Evolutionary conservation across 768 basidiomycete species (phyloP).

Genomic region (Psilocybe tampanensis): DNA sequence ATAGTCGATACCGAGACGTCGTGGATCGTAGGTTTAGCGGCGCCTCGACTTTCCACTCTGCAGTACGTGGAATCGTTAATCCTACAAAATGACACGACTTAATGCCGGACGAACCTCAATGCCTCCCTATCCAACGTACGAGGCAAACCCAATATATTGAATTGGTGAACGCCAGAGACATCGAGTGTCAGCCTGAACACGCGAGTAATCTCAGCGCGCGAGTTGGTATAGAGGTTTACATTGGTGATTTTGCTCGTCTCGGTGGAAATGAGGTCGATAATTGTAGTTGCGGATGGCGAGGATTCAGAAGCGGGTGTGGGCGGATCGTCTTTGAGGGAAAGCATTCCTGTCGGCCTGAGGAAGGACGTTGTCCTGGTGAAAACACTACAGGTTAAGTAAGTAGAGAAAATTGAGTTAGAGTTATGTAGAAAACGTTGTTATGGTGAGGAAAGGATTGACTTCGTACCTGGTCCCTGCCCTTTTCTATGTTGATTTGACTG

Average conservation of each 20-base stretch:
- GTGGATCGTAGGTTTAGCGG: constrained; percentile 40
- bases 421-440: too few relatives aligned
- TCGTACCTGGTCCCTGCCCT: too few relatives aligned
- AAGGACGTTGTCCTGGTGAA: too few relatives aligned
- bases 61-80: not conserved
- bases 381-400: too few relatives aligned
- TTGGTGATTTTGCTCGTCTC: constrained; percentile 37
- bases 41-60: constrained; percentile 48
- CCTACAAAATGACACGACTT: too few relatives aligned
- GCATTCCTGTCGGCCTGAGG: too few relatives aligned
- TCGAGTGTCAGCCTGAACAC: constrained; percentile 36
- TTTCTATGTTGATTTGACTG: too few relatives aligned
- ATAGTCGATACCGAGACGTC: constrained; percentile 39
- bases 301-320: too few relatives aligned
- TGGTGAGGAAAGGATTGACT: too few relatives aligned
- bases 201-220: constrained; percentile 43
- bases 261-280: constrained; percentile 31
- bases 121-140: constrained; percentile 39
- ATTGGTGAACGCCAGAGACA: constrained; percentile 41
- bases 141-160: constrained; percentile 41
- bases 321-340: too few relatives aligned
- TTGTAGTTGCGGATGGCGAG: constrained; percentile 14
- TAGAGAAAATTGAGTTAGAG: too few relatives aligned
- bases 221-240: constrained; percentile 41
- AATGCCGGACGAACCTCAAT: constrained; percentile 39